Base-by-base conservation (phyloP, 1,139 yeast genomes). In the Dujonia santamariae region DNA sequence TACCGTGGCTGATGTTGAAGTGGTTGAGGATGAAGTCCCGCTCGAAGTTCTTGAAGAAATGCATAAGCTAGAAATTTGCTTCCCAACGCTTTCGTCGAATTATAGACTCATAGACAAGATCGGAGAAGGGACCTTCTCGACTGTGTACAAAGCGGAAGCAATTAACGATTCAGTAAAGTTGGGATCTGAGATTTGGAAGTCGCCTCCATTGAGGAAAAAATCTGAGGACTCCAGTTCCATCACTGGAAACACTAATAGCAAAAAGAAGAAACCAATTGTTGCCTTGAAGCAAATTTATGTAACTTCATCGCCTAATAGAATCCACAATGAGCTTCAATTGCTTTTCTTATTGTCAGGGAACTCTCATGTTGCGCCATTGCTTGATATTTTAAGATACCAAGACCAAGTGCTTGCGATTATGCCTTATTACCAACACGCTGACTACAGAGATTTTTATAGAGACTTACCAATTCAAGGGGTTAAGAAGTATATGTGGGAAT, bases 91-190 rank as follows among this genome's bases (percentile, higher is more conserved):
- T 30, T 61, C 77, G 1, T 61, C 66, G 19, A 72, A 77, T 32
- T 90, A 84, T 51, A 67, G 79, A 27, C 63, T 92, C 17, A 61
- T 85, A 23, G 94, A 86, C 48, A 85, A 90, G 53, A 85, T 90
- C 44, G 99, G 98, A 9, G 97, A 90, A 55, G 97, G 97, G 18
- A 88, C 97, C 0, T 88, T 88, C 51, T 85, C 95, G 16, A 78
- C 88, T 1, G 96, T 92, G 4, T 92, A 87, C 67, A 84, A 84
- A 52, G 96, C 97, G 0, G 80, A 80, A 41, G 95, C 90, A 37
- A 54, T 80, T 33, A 63, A 64, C 38, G 76, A 75, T 1, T 48
- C 62, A 11, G 58, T 59, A 32, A 63, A 50, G 44, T 51, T 60
- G 39, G 67, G 63, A 14, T 57, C 62, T 25, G 76, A 58, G 40